A percentile compares a stretch with the other conserved stretches of the same genome.
Evolutionary conservation across 2,329 filamentous ascomycete genomes (phyloP).

Genomic region (Hypoxylon sp.): DNA sequence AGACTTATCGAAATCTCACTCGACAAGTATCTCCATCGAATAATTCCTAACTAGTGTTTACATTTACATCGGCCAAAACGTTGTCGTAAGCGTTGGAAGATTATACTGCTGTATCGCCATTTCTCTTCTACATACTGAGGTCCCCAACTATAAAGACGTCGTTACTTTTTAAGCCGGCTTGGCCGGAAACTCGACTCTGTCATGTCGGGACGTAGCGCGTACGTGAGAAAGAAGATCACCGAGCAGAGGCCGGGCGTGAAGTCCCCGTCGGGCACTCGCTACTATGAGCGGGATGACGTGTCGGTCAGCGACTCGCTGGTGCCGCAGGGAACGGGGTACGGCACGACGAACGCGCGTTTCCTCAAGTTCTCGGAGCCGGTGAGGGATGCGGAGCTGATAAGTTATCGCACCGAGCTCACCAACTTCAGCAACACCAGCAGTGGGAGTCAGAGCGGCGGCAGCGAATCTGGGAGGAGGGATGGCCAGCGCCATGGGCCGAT

Average conservation of each 20-base stretch:
- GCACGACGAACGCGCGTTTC: constrained; percentile 58
- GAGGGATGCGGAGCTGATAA: constrained; percentile 49
- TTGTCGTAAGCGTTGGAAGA: background rate
- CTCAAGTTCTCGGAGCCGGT: constrained; percentile 59
- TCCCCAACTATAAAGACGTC: background rate
- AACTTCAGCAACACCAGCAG: constrained; percentile 48
- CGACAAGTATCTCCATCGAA: background rate
- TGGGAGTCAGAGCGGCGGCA: constrained; percentile 56
- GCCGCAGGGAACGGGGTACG: constrained; percentile 57
- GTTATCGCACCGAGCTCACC: constrained; percentile 45
- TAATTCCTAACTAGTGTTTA: background rate
- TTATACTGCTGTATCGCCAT: background rate
- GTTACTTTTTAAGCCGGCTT: background rate
- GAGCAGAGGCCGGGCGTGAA: constrained; percentile 58
- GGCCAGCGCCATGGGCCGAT: constrained; percentile 49
- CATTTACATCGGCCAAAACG: background rate
- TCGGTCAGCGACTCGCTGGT: constrained; percentile 55
- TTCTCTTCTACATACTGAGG: background rate
- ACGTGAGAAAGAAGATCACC: constrained; percentile 69
- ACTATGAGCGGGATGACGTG: constrained; percentile 55
- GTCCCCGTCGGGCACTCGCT: constrained; percentile 51
- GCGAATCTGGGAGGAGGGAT: constrained; percentile 52
- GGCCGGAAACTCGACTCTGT: constrained; percentile 2
- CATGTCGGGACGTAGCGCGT: constrained; percentile 70
- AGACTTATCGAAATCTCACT: constrained; percentile 1